Evolutionary conservation across 169 alveolate species (phyloP).

Genomic region (Plasmodium falciparum): DNA sequence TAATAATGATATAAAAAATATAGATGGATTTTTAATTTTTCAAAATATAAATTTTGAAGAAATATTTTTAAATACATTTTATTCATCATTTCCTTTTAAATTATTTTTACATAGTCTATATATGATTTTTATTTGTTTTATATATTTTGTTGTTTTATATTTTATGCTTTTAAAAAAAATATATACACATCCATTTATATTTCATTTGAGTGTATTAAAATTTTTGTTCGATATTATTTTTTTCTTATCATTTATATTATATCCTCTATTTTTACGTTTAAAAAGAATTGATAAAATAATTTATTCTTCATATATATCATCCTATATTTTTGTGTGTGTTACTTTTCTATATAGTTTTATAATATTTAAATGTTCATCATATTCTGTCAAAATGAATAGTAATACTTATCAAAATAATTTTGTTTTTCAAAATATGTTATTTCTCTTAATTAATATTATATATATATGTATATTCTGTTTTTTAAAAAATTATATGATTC

Average conservation of each 20-base stretch:
- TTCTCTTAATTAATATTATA: background rate
- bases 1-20: background rate
- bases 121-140: conserved; percentile 40
- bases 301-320: conserved; percentile 35
- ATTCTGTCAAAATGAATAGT: background rate
- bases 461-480: conserved; percentile 42
- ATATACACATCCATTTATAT: background rate
- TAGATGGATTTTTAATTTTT: conserved; percentile 6
- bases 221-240: conserved; percentile 33
- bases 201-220: conserved; percentile 13
- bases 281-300: conserved; percentile 38
- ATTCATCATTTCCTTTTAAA: conserved; percentile 72
- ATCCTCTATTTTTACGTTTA: conserved; percentile 20
- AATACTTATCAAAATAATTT: background rate
- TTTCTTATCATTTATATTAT: conserved; percentile 50
- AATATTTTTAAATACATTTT: conserved; percentile 39
- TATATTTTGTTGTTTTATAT: conserved; percentile 44
- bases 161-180: conserved; percentile 16
- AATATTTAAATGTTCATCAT: conserved; percentile 8
- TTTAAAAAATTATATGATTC: conserved; percentile 61
- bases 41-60: conserved; percentile 36
- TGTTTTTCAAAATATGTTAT: conserved; percentile 12
- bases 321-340: conserved; percentile 27
- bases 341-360: conserved; percentile 25
- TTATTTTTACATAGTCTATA: conserved; percentile 13